Base-by-base conservation (phyloP, 75 land plant species). In the Gnetum montanum region DNA sequence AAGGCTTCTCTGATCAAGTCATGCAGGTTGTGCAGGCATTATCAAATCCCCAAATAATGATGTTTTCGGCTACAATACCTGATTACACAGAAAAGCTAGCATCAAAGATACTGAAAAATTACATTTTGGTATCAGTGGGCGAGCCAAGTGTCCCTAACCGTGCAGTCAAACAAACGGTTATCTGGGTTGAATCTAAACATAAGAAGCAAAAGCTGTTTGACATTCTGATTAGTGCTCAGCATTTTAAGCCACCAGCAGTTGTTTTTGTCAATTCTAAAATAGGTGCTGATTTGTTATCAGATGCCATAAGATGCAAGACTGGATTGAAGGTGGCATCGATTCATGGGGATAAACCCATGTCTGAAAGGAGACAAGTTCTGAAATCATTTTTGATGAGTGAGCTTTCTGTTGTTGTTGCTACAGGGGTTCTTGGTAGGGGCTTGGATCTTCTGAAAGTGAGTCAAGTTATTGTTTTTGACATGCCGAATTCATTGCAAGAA, bases 161-260 rank as follows among this genome's bases (percentile, higher is more conserved):
- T 25, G 68, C 92, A 20, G 80, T 90, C 16, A 78, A 80, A 62
- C 96, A 90, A 63, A 60, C 79, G 0, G 71, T 74, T 18, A 70
- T 90, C 29, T 90, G 96, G 96, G 92, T 90, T 4, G 93, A 87
- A 46, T 61, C 96, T 16, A 90, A 87, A 49, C 50, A 65, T 46
- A 90, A 90, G 66, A 90, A 90, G 68, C 76, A 83, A 31, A 90
- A 90, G 68, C 71, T 86, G 56, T 86, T 87, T 65, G 93, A 90
- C 45, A 80, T 90, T 30, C 56, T 90, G 35, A 68, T 27, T 13
- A 90, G 96, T 38, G 56, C 68, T 48, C 63, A 61, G 10, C 96
- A 86, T 62, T 90, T 77, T 63, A 82, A 43, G 49, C 96, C 93
- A 6, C 96, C 96, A 12, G 83, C 66, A 48, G 70, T 90, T 29